These are phyloP conservation scores for Schizophyllum amplum DNA, from an alignment of 1,284 basidiomycete genomes.

Conservation along the genomic window DNA sequence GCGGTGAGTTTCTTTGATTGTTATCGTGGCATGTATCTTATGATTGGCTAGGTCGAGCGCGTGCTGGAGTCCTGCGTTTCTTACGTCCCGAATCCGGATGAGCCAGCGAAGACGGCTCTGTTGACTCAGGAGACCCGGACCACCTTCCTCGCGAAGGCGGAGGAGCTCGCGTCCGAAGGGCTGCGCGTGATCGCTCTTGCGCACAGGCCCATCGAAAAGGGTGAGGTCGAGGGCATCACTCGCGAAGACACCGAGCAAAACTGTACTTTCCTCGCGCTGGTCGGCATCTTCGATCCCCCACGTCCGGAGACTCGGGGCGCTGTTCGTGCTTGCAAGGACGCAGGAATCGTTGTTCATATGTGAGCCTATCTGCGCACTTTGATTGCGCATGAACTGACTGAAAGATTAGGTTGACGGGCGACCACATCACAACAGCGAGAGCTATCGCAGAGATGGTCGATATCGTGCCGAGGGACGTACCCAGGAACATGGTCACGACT, in stretches of 20 bases:
- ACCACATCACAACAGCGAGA: constrained; percentile 58
- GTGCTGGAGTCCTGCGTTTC: constrained; percentile 42
- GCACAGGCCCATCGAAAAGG: constrained; percentile 10
- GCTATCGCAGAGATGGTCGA: constrained; percentile 57
- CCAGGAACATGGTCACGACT: constrained; percentile 51
- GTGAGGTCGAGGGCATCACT: constrained; percentile 15
- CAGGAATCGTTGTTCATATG: constrained; percentile 65
- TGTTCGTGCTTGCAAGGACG: constrained; percentile 52
- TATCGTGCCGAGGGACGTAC: constrained; percentile 56
- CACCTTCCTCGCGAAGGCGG: constrained; percentile 39
- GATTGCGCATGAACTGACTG: background rate
- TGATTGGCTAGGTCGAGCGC: constrained; percentile 29
- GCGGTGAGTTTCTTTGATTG: constrained; percentile 29
- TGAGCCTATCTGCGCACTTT: constrained; percentile 11
- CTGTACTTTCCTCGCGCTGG: constrained; percentile 55
- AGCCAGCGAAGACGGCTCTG: constrained; percentile 14
- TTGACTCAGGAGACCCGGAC: constrained; percentile 29
- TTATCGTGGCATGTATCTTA: background rate
- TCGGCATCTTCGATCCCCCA: constrained; percentile 68
- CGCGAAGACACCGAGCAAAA: constrained; percentile 50
- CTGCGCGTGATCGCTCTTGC: constrained; percentile 32
- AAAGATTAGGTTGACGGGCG: constrained; percentile 37
- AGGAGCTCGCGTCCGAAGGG: constrained; percentile 50
- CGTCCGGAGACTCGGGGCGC: constrained; percentile 56
- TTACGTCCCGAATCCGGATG: constrained; percentile 15